A percentile compares a stretch with the other conserved stretches of the same genome.
These are phyloP conservation scores for Ballota nigra DNA, from an alignment of 257 asterid genomes.

Conservation along the genomic window DNA sequence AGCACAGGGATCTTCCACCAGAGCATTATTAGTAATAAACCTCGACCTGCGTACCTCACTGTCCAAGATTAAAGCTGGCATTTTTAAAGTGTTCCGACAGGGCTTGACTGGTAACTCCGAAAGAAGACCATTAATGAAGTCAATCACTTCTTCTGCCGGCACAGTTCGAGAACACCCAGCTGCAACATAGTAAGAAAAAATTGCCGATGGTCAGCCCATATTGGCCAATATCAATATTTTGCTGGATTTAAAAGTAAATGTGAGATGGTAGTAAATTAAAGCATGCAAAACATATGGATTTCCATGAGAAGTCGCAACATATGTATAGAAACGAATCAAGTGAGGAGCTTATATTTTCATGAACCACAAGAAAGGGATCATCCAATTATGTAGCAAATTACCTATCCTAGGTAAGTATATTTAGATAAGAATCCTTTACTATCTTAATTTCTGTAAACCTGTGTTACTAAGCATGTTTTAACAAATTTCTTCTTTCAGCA, in stretches of 20 bases:
- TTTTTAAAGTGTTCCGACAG: conserved; percentile 55
- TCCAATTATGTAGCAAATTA: not conserved
- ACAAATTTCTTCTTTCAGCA: not conserved
- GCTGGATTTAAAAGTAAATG: not conserved
- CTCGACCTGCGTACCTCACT: conserved; percentile 47
- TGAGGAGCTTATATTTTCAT: not conserved
- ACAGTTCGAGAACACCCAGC: conserved; percentile 56
- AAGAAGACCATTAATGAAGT: conserved; percentile 52
- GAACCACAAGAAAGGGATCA: not conserved
- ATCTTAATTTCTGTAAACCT: not conserved
- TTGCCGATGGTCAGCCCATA: conserved; percentile 9
- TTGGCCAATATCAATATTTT: not conserved
- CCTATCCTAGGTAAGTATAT: not conserved
- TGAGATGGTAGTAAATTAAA: not conserved
- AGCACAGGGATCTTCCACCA: conserved; percentile 87
- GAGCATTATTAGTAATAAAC: conserved; percentile 71
- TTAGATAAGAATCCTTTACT: not conserved
- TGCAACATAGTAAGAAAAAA: conserved; percentile 37
- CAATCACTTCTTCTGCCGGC: conserved; percentile 54
- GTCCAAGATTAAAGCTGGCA: conserved; percentile 89
- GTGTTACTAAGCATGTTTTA: not conserved
- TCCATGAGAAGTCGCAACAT: not conserved
- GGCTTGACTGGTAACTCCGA: conserved; percentile 56
- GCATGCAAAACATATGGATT: not conserved
- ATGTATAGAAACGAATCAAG: not conserved